These are phyloP conservation scores for Dendryphion nanum DNA, from an alignment of 2,329 filamentous ascomycete species.

Conservation along the genomic window DNA sequence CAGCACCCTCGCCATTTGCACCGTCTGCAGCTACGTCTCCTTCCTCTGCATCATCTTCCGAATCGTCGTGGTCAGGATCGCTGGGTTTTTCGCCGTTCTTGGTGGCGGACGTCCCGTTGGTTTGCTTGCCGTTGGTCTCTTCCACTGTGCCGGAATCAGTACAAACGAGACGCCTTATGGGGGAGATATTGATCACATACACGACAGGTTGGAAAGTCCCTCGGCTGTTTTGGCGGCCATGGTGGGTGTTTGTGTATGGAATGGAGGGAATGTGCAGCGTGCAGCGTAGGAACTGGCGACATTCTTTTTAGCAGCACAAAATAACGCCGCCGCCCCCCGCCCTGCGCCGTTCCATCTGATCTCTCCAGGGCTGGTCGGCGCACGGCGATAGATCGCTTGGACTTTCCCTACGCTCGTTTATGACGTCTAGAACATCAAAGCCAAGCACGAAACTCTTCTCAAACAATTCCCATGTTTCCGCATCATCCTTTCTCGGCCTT, in stretches of 20 bases:
- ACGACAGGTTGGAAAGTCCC: conserved; percentile 37
- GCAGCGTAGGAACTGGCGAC: too few relatives aligned
- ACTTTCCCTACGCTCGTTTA: too few relatives aligned
- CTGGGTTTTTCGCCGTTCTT: conserved; percentile 39
- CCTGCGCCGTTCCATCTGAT: too few relatives aligned
- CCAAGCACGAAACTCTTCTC: too few relatives aligned
- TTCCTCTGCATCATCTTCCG: conserved; percentile 55
- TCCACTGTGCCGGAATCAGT: conserved; percentile 26
- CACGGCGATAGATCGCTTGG: too few relatives aligned
- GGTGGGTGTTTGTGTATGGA: conserved; percentile 9
- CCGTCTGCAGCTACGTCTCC: conserved; percentile 45
- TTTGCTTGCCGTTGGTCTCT: conserved; percentile 30
- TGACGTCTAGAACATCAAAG: too few relatives aligned
- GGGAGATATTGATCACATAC: conserved; percentile 19
- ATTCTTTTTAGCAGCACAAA: too few relatives aligned
- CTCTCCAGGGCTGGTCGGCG: too few relatives aligned
- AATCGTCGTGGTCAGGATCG: conserved; percentile 53
- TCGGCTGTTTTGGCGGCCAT: conserved; percentile 41
- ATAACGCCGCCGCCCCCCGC: too few relatives aligned
- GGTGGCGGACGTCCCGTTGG: conserved; percentile 24
- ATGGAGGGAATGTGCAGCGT: too few relatives aligned
- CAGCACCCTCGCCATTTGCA: conserved; percentile 35
- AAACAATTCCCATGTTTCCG: too few relatives aligned
- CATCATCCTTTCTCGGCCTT: too few relatives aligned
- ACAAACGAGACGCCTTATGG: background rate